Base-by-base conservation (phyloP, 192 early-diverging fungal species). In the Gonapodya prolifera region DNA sequence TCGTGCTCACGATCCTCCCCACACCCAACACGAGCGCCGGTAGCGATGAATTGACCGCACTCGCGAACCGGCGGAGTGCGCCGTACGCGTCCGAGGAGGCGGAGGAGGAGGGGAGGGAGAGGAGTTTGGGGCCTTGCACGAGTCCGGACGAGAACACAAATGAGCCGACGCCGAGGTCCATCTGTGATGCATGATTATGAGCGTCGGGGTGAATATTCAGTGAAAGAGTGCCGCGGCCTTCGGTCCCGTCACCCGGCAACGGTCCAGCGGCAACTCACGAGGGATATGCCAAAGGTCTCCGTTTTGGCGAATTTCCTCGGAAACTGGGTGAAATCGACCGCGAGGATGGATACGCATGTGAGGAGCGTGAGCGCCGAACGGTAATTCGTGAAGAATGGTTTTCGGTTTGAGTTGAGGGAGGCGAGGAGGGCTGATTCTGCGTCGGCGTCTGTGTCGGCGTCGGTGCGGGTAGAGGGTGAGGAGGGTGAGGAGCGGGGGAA, bases 121-220 rank as follows among this genome's bases (percentile, higher is more conserved):
- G 33, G 75, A 78, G 18, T 81, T 78, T 35, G 87, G 76, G 61
- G 89, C 91, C 91, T 0, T 91, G 88, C 0, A 95, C 94, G 8
- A 97, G 83, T 0, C 96, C 96, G 1, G 90, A 90, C 0, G 94
- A 97, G 78, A 96, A 99, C 23, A 97, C 92, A 84, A 96, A 95
- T 16, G 91, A 91, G 31, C 95, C 97, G 30, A 97, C 95, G 0
- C 96, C 96, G 1, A 95, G 81, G 84, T 98, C 96, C 96, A 98
- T 98, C 91, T 93, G 77, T 34, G 8, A 80, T 23, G 45, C 45
- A 61, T 8, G 23, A 61, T 23, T 61, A 61, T 16, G 8, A 8
- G 23, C 45, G 23, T 16, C 45, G 23, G 8, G 45, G 23, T 61
- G 8, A 23, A 61, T 61, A 23, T 61, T 23, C 45, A 61, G 45